Percentiles rank a stretch among this genome's conserved stretches.
These are phyloP conservation scores for Haplographium delicatum DNA, from an alignment of 495 filamentous ascomycete genomes.

Conservation along the genomic window DNA sequence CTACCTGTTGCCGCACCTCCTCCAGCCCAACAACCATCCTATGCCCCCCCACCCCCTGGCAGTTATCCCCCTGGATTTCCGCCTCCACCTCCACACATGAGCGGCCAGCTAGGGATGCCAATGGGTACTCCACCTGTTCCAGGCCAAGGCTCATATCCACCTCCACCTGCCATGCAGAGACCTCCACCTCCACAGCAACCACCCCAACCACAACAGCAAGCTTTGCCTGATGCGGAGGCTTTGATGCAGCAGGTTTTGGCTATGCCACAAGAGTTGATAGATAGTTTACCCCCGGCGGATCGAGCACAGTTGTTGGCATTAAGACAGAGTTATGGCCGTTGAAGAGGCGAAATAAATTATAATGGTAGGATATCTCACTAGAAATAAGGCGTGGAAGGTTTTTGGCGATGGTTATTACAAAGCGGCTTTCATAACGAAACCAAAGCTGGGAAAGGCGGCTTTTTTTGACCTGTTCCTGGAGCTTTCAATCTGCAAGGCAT, in stretches of 20 bases:
- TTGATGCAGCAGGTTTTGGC: conserved; percentile 70
- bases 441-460: too few relatives aligned
- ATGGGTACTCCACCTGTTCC: conserved; percentile 54
- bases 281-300: conserved; percentile 65
- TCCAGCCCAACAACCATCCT: conserved; percentile 4
- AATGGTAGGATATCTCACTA: background rate
- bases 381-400: background rate
- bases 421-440: too few relatives aligned
- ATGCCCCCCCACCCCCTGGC: conserved; percentile 9
- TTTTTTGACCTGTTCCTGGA: too few relatives aligned
- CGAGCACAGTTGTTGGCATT: conserved; percentile 72
- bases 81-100: conserved; percentile 25
- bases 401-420: too few relatives aligned
- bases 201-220: conserved; percentile 37
- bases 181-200: conserved; percentile 37
- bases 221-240: conserved; percentile 47
- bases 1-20: conserved; percentile 31
- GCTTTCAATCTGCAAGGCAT: too few relatives aligned
- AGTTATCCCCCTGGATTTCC: conserved; percentile 17
- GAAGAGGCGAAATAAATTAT: background rate
- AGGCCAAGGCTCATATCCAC: conserved; percentile 44
- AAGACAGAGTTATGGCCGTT: conserved; percentile 39
- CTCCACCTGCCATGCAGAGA: conserved; percentile 32
- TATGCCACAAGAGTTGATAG: conserved; percentile 70
- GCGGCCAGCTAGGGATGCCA: conserved; percentile 24